Base-by-base conservation (phyloP, 306 rosid species). In the Quercus glauca region DNA sequence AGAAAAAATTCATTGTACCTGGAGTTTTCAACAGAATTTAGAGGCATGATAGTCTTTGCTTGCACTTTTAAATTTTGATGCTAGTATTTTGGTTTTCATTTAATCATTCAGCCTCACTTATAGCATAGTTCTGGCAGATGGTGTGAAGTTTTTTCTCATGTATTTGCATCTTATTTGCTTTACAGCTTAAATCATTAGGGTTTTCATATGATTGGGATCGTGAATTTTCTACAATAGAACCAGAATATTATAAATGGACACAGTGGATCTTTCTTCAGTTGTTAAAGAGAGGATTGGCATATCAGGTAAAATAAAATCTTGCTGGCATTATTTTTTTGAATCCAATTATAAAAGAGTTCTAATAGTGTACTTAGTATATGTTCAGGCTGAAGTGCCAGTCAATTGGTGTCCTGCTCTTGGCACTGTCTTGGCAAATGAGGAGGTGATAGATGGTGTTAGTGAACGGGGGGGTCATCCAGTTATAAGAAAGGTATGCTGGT, bases 351-450 rank as follows among this genome's bases (percentile, higher is more conserved):
- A 76, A 64, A 71, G 20, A 76, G 76, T 64, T 73, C 41, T 69
- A 78, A 85, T 9, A 41, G 58, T 56, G 25, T 76, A 78, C 61
- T 14, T 83, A 49, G 78, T 56, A 57, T 77, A 74, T 52, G 15
- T 77, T 83, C 86, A 95, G 99, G 99, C 98, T 71, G 98, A 95
- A 90, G 99, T 95, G 83, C 97, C 99, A 1, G 99, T 95, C 69
- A 95, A 95, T 81, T 95, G 99, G 99, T 95, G 99, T 85, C 97
- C 99, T 73, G 97, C 94, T 25, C 95, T 95, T 86, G 99, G 99
- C 80, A 95, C 99, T 29, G 99, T 95, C 74, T 87, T 95, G 90
- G 99, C 99, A 79, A 95, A 95, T 67, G 99, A 95, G 88, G 99
- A 95, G 91, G 99, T 95, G 85, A 76, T 91, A 72, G 99, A 92